These are phyloP conservation scores for Macrophomina phaseolina DNA, from an alignment of 2,329 filamentous ascomycete genomes.

Conservation along the genomic window DNA sequence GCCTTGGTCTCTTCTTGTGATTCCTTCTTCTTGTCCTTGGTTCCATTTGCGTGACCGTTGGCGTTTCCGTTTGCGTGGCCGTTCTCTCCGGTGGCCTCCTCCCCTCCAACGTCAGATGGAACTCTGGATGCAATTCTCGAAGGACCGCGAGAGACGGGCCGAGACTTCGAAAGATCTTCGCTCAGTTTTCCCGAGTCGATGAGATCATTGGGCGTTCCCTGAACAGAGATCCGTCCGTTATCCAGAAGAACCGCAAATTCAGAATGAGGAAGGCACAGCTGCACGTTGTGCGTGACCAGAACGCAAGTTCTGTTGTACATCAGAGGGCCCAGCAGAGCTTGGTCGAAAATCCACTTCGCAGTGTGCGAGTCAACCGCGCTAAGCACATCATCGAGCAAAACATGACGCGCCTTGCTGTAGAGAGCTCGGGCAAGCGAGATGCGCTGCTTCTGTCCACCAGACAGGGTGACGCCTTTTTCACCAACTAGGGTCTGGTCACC, in stretches of 20 bases:
- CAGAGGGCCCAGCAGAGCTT: slow-evolving; percentile 86
- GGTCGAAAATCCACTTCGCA: slow-evolving; percentile 95
- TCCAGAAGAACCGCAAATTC: slow-evolving; percentile 84
- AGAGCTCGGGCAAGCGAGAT: slow-evolving; percentile 95
- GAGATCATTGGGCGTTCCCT: slow-evolving; percentile 79
- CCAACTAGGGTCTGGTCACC: slow-evolving; percentile 94
- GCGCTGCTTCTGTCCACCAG: slow-evolving; percentile 95
- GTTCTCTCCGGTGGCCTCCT: slow-evolving; percentile 45
- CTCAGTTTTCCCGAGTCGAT: slow-evolving; percentile 87
- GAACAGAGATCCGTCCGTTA: slow-evolving; percentile 78
- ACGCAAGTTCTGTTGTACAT: slow-evolving; percentile 92
- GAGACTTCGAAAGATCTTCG: slow-evolving; percentile 80
- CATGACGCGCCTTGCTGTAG: slow-evolving; percentile 91
- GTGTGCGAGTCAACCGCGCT: slow-evolving; percentile 98
- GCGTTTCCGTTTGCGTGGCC: slow-evolving; percentile 56
- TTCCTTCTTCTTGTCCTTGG: slow-evolving; percentile 42
- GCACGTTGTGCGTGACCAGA: slow-evolving; percentile 91
- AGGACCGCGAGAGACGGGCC: slow-evolving; percentile 69
- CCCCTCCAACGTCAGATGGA: slow-evolving; percentile 75
- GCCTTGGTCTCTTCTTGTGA: slow-evolving; percentile 72
- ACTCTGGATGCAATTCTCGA: slow-evolving; percentile 80
- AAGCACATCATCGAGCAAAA: slow-evolving; percentile 92
- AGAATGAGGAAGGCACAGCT: slow-evolving; percentile 81
- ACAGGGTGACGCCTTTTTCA: slow-evolving; percentile 96
- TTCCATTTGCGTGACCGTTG: slow-evolving; percentile 54